A percentile compares a stretch with the other conserved stretches of the same genome.
Evolutionary conservation across 768 basidiomycete genomes (phyloP).

Genomic region (Podaxis carcinomalis): DNA sequence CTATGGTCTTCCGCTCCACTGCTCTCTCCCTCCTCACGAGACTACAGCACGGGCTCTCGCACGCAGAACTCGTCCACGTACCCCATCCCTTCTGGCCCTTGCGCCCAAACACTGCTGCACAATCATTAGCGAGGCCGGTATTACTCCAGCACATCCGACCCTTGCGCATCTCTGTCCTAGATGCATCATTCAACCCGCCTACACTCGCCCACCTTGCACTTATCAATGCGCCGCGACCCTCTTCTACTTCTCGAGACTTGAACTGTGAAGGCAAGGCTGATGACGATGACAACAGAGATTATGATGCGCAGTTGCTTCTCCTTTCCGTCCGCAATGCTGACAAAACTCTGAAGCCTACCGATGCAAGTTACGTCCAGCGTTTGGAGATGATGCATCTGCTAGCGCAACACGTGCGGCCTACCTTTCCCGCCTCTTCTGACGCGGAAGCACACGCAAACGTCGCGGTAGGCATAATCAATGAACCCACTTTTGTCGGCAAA

Average conservation of each 20-base stretch:
- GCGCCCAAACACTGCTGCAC: slow-evolving; percentile 19
- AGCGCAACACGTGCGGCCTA: slow-evolving; percentile 32
- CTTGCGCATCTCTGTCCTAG: slow-evolving; percentile 69
- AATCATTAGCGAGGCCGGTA: too few species aligned
- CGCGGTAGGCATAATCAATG: slow-evolving; percentile 79
- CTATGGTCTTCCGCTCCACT: background rate
- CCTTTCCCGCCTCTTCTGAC: slow-evolving; percentile 1
- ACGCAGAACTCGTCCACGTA: slow-evolving; percentile 55
- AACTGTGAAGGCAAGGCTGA: background rate
- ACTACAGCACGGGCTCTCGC: slow-evolving; percentile 12
- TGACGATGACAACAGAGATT: slow-evolving; percentile 25
- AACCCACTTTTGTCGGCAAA: slow-evolving; percentile 88
- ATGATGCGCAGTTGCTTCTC: slow-evolving; percentile 73
- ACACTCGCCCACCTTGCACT: slow-evolving; percentile 82
- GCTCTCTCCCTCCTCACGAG: slow-evolving; percentile 7
- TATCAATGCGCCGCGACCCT: slow-evolving; percentile 39
- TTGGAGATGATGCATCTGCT: slow-evolving; percentile 85
- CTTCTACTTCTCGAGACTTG: background rate
- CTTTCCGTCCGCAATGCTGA: slow-evolving; percentile 87
- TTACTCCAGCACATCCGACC: slow-evolving; percentile 12
- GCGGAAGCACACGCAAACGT: slow-evolving; percentile 35
- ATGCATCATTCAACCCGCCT: slow-evolving; percentile 93
- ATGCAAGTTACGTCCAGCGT: slow-evolving; percentile 74
- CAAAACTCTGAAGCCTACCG: slow-evolving; percentile 65
- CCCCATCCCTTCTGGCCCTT: slow-evolving; percentile 68